Evolutionary conservation across 805 yeast genomes (phyloP).

Genomic region (Saccharomycopsis sp.): DNA sequence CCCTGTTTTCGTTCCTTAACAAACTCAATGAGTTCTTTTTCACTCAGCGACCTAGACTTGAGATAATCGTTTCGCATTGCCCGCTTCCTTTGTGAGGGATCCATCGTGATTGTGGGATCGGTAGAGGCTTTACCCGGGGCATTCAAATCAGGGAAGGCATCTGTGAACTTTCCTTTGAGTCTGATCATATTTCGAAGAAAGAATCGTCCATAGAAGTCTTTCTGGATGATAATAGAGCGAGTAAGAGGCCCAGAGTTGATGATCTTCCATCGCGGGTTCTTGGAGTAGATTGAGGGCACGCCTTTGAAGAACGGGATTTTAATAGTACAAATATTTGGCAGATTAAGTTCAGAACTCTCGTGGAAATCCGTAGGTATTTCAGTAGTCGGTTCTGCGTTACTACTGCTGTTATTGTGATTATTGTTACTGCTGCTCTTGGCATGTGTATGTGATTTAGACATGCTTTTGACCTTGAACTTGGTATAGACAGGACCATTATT

Average conservation of each 20-base stretch:
- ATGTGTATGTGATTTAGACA: background rate
- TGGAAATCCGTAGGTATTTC: background rate
- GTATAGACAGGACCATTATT: no score
- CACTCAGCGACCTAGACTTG: background rate
- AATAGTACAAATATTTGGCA: background rate
- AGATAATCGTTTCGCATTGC: background rate
- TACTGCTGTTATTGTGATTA: background rate
- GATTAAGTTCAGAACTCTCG: background rate
- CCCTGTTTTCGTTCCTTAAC: background rate
- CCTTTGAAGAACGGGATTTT: constrained; percentile 13
- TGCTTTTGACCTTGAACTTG: background rate
- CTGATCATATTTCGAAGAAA: constrained; percentile 13
- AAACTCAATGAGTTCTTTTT: background rate
- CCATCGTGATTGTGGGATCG: background rate
- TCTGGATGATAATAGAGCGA: constrained; percentile 5
- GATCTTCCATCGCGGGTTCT: constrained; percentile 9
- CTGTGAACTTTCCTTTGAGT: background rate
- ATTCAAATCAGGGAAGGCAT: background rate
- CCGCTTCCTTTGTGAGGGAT: background rate
- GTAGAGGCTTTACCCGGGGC: background rate
- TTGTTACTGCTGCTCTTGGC: background rate
- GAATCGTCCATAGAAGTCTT: constrained; percentile 17
- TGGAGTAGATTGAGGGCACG: constrained; percentile 10
- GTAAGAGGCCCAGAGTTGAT: constrained; percentile 14
- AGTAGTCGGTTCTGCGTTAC: background rate